Evolutionary conservation across 805 yeast genomes (phyloP), one percentile per base, ranked within the genome.

Genomic region (Wickerhamiella azymoides): DNA sequence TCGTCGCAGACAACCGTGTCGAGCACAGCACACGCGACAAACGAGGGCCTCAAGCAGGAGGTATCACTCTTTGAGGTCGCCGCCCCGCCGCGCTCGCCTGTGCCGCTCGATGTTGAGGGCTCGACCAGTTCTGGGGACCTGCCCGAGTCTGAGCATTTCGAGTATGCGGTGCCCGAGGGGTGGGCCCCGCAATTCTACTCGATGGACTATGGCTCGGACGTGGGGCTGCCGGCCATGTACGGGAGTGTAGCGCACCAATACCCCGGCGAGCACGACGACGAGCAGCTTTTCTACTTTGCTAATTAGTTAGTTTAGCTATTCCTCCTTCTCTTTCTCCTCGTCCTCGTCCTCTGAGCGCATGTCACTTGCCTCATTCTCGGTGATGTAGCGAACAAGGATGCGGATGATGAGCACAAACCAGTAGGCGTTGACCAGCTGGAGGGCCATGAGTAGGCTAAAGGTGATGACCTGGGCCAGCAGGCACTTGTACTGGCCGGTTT

Each of bases 381-480:
- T 65, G 8, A 81, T 62, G 49, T 73, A 68, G 60, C 96, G 76
- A 62, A 71, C 77, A 30, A 80, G 70, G 55, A 92, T 82, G 62
- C 96, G 76, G 44, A 83, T 53, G 51, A 92, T 84, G 56, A 89
- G 70, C 55, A 74, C 76, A 48, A 88, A 71, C 98, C 98, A 92
- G 66, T 83, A 92, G 17, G 75, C 55, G 59, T 92, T 92, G 47
- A 92, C 85, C 47, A 84, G 56, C 62, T 92, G 97, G 52, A 92
- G 71, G 1, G 92, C 88, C 45, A 73, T 68, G 49, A 92, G 73
- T 57, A 92, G 72, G 18, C 65, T 62, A 57, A 92, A 88, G 2
- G 89, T 88, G 61, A 92, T 86, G 46, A 84, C 83, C 66, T 84
- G 94, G 19, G 97, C 80, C 53, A 92, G 84, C 81, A 85, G 85